Evolutionary conservation across 2,329 filamentous ascomycete genomes (phyloP).

Genomic region (Monilinia vaccinii-corymbosi): DNA sequence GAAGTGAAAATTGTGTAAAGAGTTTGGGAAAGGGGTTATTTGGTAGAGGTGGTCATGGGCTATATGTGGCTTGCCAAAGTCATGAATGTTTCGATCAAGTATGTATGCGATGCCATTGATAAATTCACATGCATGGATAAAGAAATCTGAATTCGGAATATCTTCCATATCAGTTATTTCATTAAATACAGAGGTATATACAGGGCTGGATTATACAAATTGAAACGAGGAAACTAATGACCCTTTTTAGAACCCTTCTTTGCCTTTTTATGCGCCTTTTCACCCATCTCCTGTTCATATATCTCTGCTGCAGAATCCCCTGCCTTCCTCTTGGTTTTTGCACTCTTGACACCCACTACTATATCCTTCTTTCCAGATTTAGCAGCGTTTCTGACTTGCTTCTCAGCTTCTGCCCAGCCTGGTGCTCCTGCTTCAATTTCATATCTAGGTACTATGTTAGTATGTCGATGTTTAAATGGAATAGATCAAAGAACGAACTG

Average conservation of each 20-base stretch:
- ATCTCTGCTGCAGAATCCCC: conserved; percentile 48
- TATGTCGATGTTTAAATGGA: neutral
- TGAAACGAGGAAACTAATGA: conserved; percentile 3
- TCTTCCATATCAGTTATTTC: neutral
- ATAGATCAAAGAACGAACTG: conserved; percentile 48
- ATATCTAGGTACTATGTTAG: conserved; percentile 39
- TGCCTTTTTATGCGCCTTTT: conserved; percentile 42
- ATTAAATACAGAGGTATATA: conserved; percentile 8
- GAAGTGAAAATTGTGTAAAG: neutral
- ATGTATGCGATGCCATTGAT: neutral
- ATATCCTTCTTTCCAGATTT: conserved; percentile 48
- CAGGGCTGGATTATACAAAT: neutral
- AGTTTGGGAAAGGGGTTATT: neutral
- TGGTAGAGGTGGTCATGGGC: neutral
- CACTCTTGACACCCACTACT: conserved; percentile 75
- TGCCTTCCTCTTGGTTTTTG: conserved; percentile 69
- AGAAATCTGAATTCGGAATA: neutral
- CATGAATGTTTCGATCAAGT: neutral
- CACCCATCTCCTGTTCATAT: conserved; percentile 50
- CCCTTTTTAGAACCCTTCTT: conserved; percentile 39
- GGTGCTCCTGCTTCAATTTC: conserved; percentile 54
- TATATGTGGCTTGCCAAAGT: neutral
- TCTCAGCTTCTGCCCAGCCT: conserved; percentile 63
- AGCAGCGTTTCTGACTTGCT: conserved; percentile 54
- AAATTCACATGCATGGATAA: neutral